Percentiles rank a stretch among this genome's conserved stretches.
phyloP scores from a whole-genome alignment of 1,139 yeast genomes.

The Candida sp. region DNA sequence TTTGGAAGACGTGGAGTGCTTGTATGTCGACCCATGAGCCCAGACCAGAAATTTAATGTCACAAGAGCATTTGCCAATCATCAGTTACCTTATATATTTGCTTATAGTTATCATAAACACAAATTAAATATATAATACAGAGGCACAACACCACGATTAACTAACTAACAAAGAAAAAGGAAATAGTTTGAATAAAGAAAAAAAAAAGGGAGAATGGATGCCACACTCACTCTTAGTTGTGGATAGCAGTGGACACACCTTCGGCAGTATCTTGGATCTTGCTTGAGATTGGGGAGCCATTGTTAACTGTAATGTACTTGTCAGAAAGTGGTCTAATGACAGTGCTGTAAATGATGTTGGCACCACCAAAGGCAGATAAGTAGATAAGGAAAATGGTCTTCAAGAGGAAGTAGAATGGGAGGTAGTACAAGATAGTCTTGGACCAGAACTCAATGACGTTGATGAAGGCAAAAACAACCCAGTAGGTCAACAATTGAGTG shows the following conservation, averaged over 20 bases:
- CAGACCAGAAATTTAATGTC: no score
- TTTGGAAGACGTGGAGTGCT: constrained; percentile 17
- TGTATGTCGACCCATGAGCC: constrained; percentile 5
- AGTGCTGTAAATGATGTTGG: constrained; percentile 65
- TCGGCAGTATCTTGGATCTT: constrained; percentile 52
- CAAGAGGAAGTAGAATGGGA: constrained; percentile 95
- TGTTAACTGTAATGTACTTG: constrained; percentile 48
- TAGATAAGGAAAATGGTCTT: constrained; percentile 89
- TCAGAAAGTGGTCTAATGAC: constrained; percentile 77
- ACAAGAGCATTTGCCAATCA: no score
- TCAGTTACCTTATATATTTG: no score
- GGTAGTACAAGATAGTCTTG: constrained; percentile 87
- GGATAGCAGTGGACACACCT: constrained; percentile 41
- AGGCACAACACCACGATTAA: neutral
- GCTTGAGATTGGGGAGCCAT: constrained; percentile 28
- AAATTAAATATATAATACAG: constrained; percentile 2
- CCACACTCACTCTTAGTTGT: constrained; percentile 9
- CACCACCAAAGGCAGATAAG: constrained; percentile 90
- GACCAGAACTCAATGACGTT: constrained; percentile 97
- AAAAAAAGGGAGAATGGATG: neutral
- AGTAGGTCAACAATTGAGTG: constrained; percentile 87
- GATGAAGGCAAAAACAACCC: constrained; percentile 96
- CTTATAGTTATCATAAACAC: neutral
- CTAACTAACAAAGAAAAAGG: neutral
- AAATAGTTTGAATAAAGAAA: neutral